A percentile compares a stretch with the other conserved stretches of the same genome.
phyloP scores from a whole-genome alignment of 2,329 filamentous ascomycete genomes.

The Ophiostoma angusticollis region DNA sequence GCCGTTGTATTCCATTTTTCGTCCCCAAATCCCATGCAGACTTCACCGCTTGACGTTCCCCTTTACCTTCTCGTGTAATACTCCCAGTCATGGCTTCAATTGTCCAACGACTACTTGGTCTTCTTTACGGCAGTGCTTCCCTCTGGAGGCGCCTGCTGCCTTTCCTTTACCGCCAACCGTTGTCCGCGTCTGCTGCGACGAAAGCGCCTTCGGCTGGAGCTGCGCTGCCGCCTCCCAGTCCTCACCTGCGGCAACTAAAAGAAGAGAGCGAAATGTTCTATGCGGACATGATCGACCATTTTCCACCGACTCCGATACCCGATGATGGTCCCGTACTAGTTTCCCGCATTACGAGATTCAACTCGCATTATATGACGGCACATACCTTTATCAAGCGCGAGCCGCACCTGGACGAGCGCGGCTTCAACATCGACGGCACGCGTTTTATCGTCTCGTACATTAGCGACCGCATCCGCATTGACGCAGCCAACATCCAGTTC shows the following conservation, averaged over 20 bases:
- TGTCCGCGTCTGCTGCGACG: too few relatives aligned
- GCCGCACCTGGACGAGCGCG: constrained; percentile 1
- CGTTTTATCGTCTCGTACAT: not conserved
- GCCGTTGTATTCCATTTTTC: too few relatives aligned
- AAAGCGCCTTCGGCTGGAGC: too few relatives aligned
- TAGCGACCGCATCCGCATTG: not conserved
- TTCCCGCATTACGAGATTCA: not conserved
- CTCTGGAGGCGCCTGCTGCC: too few relatives aligned
- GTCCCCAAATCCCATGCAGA: too few relatives aligned
- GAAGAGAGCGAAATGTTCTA: not conserved
- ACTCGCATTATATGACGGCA: not conserved
- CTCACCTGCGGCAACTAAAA: not conserved
- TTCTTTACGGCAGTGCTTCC: too few relatives aligned
- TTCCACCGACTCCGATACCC: not conserved
- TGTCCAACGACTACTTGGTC: too few relatives aligned
- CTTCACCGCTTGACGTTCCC: too few relatives aligned
- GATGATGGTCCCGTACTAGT: not conserved
- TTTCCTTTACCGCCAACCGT: too few relatives aligned
- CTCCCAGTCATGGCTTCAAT: too few relatives aligned
- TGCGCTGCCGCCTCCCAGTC: too few relatives aligned
- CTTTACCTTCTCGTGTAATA: too few relatives aligned
- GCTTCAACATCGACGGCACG: not conserved
- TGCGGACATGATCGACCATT: not conserved
- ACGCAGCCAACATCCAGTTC: not conserved
- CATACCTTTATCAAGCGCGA: not conserved